Evolutionary conservation across 805 yeast species (phyloP), one percentile per base, ranked within the genome.

Genomic region (Wickerhamiella occidentalis): DNA sequence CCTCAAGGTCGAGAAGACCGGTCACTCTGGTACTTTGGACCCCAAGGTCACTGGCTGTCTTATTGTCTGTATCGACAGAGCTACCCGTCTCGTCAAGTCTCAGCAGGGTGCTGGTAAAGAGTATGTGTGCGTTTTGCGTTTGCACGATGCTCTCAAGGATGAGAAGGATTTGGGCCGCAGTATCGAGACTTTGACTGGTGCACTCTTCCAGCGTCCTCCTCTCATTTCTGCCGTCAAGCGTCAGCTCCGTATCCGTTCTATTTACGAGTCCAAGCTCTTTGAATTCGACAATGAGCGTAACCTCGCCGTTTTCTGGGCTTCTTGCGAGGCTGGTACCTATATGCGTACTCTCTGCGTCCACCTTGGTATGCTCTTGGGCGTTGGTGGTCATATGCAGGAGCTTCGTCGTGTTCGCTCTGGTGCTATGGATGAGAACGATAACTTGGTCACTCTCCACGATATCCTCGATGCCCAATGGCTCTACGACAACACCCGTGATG

Each of bases 51-150:
- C 98, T 45, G 98, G 98, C 58, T 92, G 98, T 75, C 76, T 92
- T 67, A 92, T 92, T 67, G 98, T 92, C 54, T 92, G 98, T 78
- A 77, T 92, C 58, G 98, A 92, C 70, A 80, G 96, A 67, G 98
- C 98, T 52, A 92, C 98, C 50, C 81, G 98, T 71, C 76, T 92
- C 64, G 98, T 92, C 58, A 92, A 92, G 70, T 85, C 96, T 49
- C 98, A 92, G 73, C 98, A 92, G 71, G 97, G 97, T 73, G 98
- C 98, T 43, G 98, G 98, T 77, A 92, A 92, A 69, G 98, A 92
- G 80, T 92, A 92, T 72, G 98, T 92, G 50, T 92, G 97, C 75
- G 86, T 92, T 58, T 92, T 85, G 52, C 80, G 97, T 74, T 75
- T 92, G 61, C 98, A 92, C 68, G 96, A 90, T 56, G 87, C 87